Evolutionary conservation across 305 asterid genomes (phyloP).

Genomic region (Caryopteris hybrid): DNA sequence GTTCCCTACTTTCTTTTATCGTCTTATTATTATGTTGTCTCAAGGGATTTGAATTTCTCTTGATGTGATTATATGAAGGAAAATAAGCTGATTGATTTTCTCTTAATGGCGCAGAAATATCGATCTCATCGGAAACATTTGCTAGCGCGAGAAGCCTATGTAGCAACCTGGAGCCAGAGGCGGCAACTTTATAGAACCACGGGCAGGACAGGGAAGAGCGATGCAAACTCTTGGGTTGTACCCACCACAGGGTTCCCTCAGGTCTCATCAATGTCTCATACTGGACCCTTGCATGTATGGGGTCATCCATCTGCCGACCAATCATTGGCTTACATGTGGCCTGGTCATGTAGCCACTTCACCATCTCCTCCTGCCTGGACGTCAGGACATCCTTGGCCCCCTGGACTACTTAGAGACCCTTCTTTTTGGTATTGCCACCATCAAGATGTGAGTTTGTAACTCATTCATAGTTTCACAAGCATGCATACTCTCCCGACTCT

Average conservation of each 20-base stretch:
- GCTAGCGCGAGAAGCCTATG: constrained; percentile 68
- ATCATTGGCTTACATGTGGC: constrained; percentile 58
- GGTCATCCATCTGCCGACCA: constrained; percentile 78
- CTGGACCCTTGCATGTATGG: constrained; percentile 81
- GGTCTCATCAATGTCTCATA: constrained; percentile 44
- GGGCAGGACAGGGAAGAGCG: constrained; percentile 44
- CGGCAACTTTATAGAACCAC: constrained; percentile 45
- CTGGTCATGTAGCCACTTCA: constrained; percentile 40
- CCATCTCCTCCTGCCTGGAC: constrained; percentile 39
- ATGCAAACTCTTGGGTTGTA: constrained; percentile 47
- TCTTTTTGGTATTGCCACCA: constrained; percentile 56
- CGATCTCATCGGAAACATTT: constrained; percentile 72
- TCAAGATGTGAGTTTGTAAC: constrained; percentile 43
- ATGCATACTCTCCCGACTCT: not conserved
- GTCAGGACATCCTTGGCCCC: constrained; percentile 28
- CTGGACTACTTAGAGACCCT: constrained; percentile 33
- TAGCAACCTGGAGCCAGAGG: constrained; percentile 58
- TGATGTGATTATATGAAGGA: not conserved
- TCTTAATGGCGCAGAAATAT: constrained; percentile 56
- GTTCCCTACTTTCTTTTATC: not conserved
- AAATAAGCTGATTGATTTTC: not conserved
- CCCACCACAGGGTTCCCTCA: constrained; percentile 73
- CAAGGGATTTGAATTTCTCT: not conserved
- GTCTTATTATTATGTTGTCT: not conserved
- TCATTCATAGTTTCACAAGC: not conserved